Base-by-base conservation (phyloP, 768 basidiomycete species). In the Brasilioporus rufonigricans region DNA sequence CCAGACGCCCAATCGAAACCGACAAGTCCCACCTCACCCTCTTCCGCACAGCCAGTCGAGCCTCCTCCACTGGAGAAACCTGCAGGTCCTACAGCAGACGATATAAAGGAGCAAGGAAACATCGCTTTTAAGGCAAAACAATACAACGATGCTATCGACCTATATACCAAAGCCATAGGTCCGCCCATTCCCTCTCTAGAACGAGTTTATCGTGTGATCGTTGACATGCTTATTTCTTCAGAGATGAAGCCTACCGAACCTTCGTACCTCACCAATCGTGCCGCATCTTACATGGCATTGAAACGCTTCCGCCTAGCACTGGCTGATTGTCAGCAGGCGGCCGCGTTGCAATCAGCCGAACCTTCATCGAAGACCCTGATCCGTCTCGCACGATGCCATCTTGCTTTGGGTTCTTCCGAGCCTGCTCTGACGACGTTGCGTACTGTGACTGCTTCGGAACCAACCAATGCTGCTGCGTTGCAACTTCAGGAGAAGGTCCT, bases 231-330 rank as follows among this genome's bases (percentile, higher is more conserved):
- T 39, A 11, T 43, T 46, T 21, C 50, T 47, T 27, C 59, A 87
- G 84, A 82, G 53, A 72, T 87, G 60, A 83, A 83, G 55, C 70
- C 84, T 1, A 61, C 74, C 4, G 88, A 93, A 69, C 83, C 91
- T 1, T 79, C 87, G 3, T 94, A 88, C 65, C 76, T 87, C 57
- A 90, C 91, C 1, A 95, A 95, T 68, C 84, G 92, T 27, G 92
- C 93, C 0, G 92, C 93, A 0, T 86, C 91, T 2, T 82, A 86
- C 66, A 94, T 95, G 82, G 82, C 84, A 0, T 66, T 89, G 48
- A 92, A 93, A 66, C 82, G 82, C 32, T 94, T 87, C 77, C 77
- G 83, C 31, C 72, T 75, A 0, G 93, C 93, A 0, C 76, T 93
- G 18, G 79, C 78, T 35, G 92, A 95, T 65, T 93, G 91, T 64